Evolutionary conservation across 768 basidiomycete genomes (phyloP), one percentile per base, ranked within the genome.

Genomic region (Mrakia frigida): DNA sequence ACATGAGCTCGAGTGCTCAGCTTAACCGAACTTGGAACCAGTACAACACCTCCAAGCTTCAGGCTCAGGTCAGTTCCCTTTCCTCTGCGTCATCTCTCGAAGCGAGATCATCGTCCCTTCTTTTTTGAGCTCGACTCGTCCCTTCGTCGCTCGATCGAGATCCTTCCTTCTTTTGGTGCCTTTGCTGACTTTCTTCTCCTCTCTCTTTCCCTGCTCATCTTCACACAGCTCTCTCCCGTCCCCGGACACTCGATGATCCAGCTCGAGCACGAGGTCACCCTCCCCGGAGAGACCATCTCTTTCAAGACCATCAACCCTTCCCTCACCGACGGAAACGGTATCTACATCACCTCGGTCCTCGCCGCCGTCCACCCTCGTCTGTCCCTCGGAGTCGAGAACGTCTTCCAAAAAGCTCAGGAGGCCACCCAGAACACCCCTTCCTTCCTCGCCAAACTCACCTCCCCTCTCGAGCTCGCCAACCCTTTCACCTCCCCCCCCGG

Each of bases 351-450:
- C 81, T 94, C 89, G 81, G 92, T 94, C 84, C 87, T 98, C 77
- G 96, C 98, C 82, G 97, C 97, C 28, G 79, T 99, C 82, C 90
- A 93, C 52, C 93, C 92, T 85, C 90, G 91, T 80, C 83, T 98
- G 74, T 94, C 95, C 2, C 82, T 97, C 78, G 97, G 97, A 69
- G 84, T 91, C 72, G 96, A 98, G 84, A 87, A 89, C 21, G 84
- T 98, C 79, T 89, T 88, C 83, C 95, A 98, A 82, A 89, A 90
- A 68, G 87, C 89, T 50, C 90, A 90, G 21, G 73, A 81, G 76
- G 85, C 90, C 80, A 82, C 89, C 28, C 94, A 98, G 70, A 82
- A 81, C 10, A 79, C 82, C 41, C 83, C 82, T 16, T 83, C 82
- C 16, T 82, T 82, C 80, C 81, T 84, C 60, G 83, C 82, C 70